phyloP scores from a whole-genome alignment of 192 early-diverging fungal species.

The Spizellomyces sp. region DNA sequence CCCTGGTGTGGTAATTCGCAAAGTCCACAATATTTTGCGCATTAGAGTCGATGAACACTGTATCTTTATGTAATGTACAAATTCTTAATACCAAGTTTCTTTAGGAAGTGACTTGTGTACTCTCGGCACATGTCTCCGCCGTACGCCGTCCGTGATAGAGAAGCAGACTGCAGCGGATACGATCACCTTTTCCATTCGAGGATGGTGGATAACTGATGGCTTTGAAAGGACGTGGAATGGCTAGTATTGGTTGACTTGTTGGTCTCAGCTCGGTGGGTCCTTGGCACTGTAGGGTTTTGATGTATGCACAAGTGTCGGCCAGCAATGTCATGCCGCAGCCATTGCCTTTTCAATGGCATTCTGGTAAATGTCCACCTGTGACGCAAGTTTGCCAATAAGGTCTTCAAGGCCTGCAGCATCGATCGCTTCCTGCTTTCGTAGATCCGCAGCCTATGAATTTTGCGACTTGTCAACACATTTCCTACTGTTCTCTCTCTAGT shows the following conservation, averaged over 20 bases:
- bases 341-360: constrained; percentile 25
- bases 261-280: no score
- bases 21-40: constrained; percentile 41
- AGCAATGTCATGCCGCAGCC: not conserved
- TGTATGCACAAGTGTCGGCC: no score
- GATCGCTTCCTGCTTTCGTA: constrained; percentile 20
- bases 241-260: no score
- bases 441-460: constrained; percentile 13
- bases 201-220: no score
- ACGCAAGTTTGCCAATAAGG: constrained; percentile 14
- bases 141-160: no score
- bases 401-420: constrained; percentile 31
- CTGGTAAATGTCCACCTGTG: constrained; percentile 19
- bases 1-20: constrained; percentile 59
- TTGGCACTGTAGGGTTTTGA: no score
- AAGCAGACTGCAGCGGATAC: no score
- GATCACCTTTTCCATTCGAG: no score
- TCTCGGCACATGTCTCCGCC: no score
- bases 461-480: not conserved
- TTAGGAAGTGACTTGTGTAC: no score
- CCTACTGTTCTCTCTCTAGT: not conserved
- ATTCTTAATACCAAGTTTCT: no score
- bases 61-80: not conserved
- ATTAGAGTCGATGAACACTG: not conserved
- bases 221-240: no score